Base-by-base conservation (phyloP, 768 basidiomycete species). In the Collybia sp. region DNA sequence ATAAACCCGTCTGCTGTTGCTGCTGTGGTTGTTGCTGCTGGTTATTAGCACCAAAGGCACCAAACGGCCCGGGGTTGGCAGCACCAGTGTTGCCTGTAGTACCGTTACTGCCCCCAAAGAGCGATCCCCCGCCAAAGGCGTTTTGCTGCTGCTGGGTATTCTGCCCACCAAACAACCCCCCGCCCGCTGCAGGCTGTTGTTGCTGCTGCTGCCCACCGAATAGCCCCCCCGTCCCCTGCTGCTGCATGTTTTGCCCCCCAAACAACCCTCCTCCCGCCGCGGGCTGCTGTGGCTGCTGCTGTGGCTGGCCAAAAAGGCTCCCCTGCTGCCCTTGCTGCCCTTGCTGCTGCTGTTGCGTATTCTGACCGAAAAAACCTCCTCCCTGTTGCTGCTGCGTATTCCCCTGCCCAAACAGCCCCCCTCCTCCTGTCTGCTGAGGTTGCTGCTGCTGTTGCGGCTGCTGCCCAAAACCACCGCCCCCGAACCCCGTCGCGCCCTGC, bases 271-370 rank as follows among this genome's bases (percentile, higher is more conserved):
- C 34, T 30, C 53, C 55, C 2, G 54, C 34, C 5, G 57, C 4
- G 4, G 3, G 35, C 35, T 13, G 35, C 10, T 37, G 52, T 44
- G 61, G 62, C 42, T 61, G 62, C 34, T 57, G 55, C 31, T 59
- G 66, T 42, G 60, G 62, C 30, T 48, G 48, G n/a, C 72, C 73
- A 60, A 78, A 77, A 44, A 73, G 52, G 12, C 65, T 58, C 15
- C 20, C 42, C 9, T 46, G 39, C 32, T 46, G 53, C 44, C 51
- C 46, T 43, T 40, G 55, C 41, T 50, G 49, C 42, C 43, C 54
- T 44, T 58, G 47, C 40, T 53, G 57, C 38, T 60, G 60, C 39
- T 53, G 43, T 45, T 58, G 65, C 25, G 59, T 62, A 20, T 49
- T 39, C 18, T 55, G 49, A 48, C 54, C 53, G 13, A 50, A 50